Evolutionary conservation across 805 yeast genomes (phyloP).

Genomic region (Saccharomyces cerevisiae): DNA sequence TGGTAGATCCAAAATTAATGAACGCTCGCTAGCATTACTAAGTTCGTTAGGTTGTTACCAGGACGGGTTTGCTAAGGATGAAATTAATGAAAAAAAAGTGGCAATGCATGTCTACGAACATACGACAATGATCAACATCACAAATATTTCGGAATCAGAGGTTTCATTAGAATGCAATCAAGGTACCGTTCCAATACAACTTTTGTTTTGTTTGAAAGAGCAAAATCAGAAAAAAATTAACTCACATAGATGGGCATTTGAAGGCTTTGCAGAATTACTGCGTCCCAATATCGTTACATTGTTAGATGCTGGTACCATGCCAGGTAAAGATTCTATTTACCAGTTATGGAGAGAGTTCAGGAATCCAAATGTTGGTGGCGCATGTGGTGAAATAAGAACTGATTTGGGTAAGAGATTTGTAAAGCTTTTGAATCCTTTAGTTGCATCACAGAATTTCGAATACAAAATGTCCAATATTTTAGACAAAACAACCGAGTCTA

Average conservation of each 20-base stretch:
- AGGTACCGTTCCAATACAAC: conserved; percentile 73
- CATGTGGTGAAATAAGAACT: conserved; percentile 94
- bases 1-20: conserved; percentile 79
- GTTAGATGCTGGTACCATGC: conserved; percentile 92
- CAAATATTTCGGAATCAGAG: conserved; percentile 49
- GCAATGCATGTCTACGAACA: conserved; percentile 88
- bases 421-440: conserved; percentile 69
- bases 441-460: conserved; percentile 95
- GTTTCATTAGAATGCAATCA: conserved; percentile 44
- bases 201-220: conserved; percentile 84
- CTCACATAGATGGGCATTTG: conserved; percentile 95
- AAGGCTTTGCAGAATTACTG: conserved; percentile 77
- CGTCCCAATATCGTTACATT: conserved; percentile 77
- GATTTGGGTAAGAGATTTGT: conserved; percentile 57
- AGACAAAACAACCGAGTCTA: conserved; percentile 93
- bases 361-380: conserved; percentile 83
- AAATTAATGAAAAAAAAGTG: conserved; percentile 74
- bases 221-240: conserved; percentile 83
- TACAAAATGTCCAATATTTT: conserved; percentile 90
- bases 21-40: conserved; percentile 68
- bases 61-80: conserved; percentile 91
- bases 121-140: conserved; percentile 83
- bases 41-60: conserved; percentile 88
- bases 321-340: conserved; percentile 74
- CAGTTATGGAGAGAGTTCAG: conserved; percentile 83